Evolutionary conservation across 2,329 filamentous ascomycete species (phyloP).

Genomic region (Ceratocystis eucalypticola): DNA sequence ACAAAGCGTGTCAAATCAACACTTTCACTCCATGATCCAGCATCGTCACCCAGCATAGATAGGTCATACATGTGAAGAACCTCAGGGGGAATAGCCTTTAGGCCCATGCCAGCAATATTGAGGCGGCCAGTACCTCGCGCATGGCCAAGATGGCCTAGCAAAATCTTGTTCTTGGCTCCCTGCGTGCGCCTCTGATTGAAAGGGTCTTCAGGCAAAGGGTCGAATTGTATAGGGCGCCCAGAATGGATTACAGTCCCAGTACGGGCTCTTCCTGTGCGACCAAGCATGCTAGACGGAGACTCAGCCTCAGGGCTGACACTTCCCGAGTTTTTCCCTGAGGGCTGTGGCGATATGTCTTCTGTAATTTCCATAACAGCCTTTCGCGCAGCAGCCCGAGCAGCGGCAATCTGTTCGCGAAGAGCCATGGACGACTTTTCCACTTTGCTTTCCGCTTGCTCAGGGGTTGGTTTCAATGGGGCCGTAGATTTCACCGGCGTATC

Average conservation of each 20-base stretch:
- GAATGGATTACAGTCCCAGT: constrained; percentile 17
- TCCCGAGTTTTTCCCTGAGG: neutral
- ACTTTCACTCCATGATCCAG: constrained; percentile 74
- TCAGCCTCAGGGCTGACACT: neutral
- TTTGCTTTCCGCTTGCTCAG: constrained; percentile 17
- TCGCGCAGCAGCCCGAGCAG: constrained; percentile 70
- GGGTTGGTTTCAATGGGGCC: constrained; percentile 7
- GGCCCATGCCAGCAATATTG: constrained; percentile 73
- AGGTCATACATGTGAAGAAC: constrained; percentile 85
- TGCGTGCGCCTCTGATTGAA: constrained; percentile 54
- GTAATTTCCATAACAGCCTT: constrained; percentile 33
- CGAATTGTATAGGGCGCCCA: constrained; percentile 5
- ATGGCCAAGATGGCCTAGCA: constrained; percentile 57
- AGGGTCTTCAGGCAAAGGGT: constrained; percentile 37
- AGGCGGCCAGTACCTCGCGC: constrained; percentile 68
- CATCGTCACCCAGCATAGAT: constrained; percentile 48
- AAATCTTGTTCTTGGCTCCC: constrained; percentile 47
- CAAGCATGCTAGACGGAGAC: constrained; percentile 31
- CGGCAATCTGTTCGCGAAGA: constrained; percentile 80
- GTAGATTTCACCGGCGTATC: constrained; percentile 4
- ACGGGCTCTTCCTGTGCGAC: constrained; percentile 13
- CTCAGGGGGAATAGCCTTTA: constrained; percentile 67
- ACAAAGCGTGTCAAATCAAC: constrained; percentile 76
- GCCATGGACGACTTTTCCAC: constrained; percentile 59
- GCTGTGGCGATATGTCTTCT: constrained; percentile 15